Evolutionary conservation across 345 rosid species (phyloP), one percentile per base, ranked within the genome.

Genomic region (Acer negundo): DNA sequence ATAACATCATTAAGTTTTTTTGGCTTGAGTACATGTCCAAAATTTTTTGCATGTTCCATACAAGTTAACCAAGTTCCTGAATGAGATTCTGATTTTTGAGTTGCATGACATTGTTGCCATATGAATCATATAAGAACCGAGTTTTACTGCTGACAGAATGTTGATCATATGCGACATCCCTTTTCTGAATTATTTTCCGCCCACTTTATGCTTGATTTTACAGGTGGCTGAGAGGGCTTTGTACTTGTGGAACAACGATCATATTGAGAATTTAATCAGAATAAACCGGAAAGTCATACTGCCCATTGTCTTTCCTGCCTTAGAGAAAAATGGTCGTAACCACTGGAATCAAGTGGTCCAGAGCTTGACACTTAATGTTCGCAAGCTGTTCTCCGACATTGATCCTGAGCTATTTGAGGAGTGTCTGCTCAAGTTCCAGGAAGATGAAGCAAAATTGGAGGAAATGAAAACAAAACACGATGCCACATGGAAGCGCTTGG

Each of bases 211-310:
- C 56, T 66, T 79, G 42, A 16, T 72, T 72, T 79, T 78, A 31
- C 87, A 91, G 95, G 95, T 91, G 59, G 95, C 95, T n/a, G 95
- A 91, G 76, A 82, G 90, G 76, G 91, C 95, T 64, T 82, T 91
- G 75, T 89, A 85, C 83, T 83, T 89, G 80, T 91, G 95, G 95
- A 87, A 91, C 85, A 91, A 89, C 58, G 91, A 91, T 82, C 95
- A 89, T 72, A 91, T 87, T 56, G 90, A 87, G 83, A 89, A 83
- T 79, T 73, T 91, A 72, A 87, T 91, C 65, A 89, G 83, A 77
- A 90, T 85, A 73, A 91, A 86, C 77, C 85, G 84, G 40, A 85
- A 78, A 49, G 82, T 83, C n/a, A 85, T 89, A 78, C 84, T 89
- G 77, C 91, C 91, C 56, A 84, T 89, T 6, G 81, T 91, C 78